phyloP scores from a whole-genome alignment of 345 rosid species.

The Clausena lansium region DNA sequence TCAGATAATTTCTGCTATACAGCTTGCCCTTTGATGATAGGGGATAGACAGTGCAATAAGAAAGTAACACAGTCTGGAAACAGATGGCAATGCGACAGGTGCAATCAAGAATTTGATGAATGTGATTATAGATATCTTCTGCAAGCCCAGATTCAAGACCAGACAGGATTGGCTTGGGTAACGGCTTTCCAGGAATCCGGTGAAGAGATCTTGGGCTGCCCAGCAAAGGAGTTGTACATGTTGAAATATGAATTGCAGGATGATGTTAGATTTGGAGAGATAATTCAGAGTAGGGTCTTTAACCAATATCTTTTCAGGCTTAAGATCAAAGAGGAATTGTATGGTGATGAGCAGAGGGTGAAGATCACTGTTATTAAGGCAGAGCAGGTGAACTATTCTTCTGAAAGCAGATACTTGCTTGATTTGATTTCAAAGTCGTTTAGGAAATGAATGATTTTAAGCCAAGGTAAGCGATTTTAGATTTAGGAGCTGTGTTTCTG shows the following conservation, averaged over 20 bases:
- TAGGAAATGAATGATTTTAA: conserved; percentile 19
- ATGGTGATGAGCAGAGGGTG: conserved; percentile 80
- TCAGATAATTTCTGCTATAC: conserved; percentile 81
- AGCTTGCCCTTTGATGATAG: conserved; percentile 86
- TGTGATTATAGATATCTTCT: conserved; percentile 90
- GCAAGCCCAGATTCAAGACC: conserved; percentile 89
- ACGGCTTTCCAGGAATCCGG: conserved; percentile 89
- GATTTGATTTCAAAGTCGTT: conserved; percentile 36
- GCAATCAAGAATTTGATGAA: conserved; percentile 83
- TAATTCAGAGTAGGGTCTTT: conserved; percentile 53
- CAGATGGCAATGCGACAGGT: conserved; percentile 81
- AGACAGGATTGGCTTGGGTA: conserved; percentile 76
- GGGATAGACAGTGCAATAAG: conserved; percentile 83
- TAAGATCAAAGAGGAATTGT: conserved; percentile 83
- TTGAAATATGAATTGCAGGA: conserved; percentile 64
- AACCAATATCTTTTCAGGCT: conserved; percentile 59
- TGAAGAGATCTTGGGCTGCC: conserved; percentile 74
- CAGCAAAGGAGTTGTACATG: conserved; percentile 64
- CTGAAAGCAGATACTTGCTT: conserved; percentile 63
- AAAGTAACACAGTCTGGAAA: conserved; percentile 62
- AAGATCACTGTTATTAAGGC: conserved; percentile 73
- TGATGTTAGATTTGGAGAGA: conserved; percentile 53
- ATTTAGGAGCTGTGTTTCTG: conserved; percentile 7
- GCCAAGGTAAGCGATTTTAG: conserved; percentile 20
- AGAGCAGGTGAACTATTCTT: conserved; percentile 56